Percentiles rank a stretch among this genome's conserved stretches.
These are phyloP conservation scores for Yamadazyma spencermartinsiae DNA, from an alignment of 1,139 yeast genomes.

Conservation along the genomic window DNA sequence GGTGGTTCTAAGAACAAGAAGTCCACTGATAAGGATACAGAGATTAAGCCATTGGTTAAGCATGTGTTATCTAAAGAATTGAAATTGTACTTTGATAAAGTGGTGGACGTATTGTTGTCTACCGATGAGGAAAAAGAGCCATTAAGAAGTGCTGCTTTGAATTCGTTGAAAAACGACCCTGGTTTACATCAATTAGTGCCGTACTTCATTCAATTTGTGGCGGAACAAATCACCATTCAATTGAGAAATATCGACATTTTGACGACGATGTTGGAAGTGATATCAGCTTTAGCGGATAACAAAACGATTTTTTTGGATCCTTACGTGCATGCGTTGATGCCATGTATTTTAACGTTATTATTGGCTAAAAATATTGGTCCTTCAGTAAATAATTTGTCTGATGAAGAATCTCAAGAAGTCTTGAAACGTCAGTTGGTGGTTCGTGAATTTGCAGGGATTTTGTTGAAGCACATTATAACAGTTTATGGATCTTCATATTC, in stretches of 20 bases:
- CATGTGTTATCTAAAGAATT: conserved; percentile 94
- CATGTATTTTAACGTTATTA: conserved; percentile 85
- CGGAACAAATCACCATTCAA: conserved; percentile 92
- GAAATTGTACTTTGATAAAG: conserved; percentile 89
- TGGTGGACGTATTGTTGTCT: conserved; percentile 73
- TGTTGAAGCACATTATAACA: conserved; percentile 73
- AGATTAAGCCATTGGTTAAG: conserved; percentile 90
- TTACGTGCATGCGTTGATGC: conserved; percentile 94
- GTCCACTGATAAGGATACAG: conserved; percentile 56
- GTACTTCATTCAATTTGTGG: conserved; percentile 91
- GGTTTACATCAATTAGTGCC: conserved; percentile 97
- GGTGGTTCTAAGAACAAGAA: conserved; percentile 27
- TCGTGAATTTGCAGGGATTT: conserved; percentile 85
- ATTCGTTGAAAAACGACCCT: conserved; percentile 84
- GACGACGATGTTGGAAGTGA: conserved; percentile 87
- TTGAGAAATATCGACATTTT: conserved; percentile 70
- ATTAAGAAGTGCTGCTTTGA: conserved; percentile 75
- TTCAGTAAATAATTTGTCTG: conserved; percentile 33
- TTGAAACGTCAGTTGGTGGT: conserved; percentile 57
- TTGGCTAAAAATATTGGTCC: conserved; percentile 90
- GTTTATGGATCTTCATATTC: conserved; percentile 86
- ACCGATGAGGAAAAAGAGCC: conserved; percentile 59
- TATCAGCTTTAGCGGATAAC: conserved; percentile 82
- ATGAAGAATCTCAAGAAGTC: conserved; percentile 28
- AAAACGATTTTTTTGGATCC: conserved; percentile 91